Base-by-base conservation (phyloP, 345 rosid species). In the Heritiera fomes region DNA sequence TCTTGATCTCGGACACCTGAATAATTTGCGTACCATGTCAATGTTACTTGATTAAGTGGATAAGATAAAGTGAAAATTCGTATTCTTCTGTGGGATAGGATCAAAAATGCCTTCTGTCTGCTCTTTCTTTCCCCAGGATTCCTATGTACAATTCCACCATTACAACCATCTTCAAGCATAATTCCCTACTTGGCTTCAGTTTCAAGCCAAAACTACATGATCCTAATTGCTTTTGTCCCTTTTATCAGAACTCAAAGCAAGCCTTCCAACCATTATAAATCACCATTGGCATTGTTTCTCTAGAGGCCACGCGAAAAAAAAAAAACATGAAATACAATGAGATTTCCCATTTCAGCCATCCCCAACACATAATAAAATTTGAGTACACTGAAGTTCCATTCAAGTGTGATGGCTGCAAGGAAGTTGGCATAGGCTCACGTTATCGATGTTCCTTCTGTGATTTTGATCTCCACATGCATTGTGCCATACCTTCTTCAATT, bases 361-460 rank as follows among this genome's bases (percentile, higher is more conserved):
- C 98, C 2, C 85, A 89, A 30, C 99, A 96, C 89, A 77, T 79
- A 63, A 91, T 94, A 5, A 88, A 83, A 65, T 86, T 88, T 14
- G 93, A 89, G 80, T 79, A 79, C 89, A 84, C 88, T 3, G 93
- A 96, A 82, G 69, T 76, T 70, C 99, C 98, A 1, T 96, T 92
- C 92, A 91, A 88, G 84, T 96, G 99, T 47, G 97, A 96, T 15
- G 98, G 98, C 1, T 96, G 98, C 94, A 92, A 90, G 76, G 98
- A 96, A 83, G 93, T 88, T 0, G 98, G 98, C 3, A 92, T 96
- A 3, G 99, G 99, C 8, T 91, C 97, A 1, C 87, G 91, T 12
- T 94, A 90, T 82, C 90, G 85, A 34, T 96, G 99, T 79, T 15
- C 86, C 7, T 34, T 13, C 4, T 93, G 97, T 11, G 90, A 95